Percentiles rank a stretch among this genome's conserved stretches.
Conservation (phyloP, 805 yeast species). For the Candida stauntonica region DNA sequence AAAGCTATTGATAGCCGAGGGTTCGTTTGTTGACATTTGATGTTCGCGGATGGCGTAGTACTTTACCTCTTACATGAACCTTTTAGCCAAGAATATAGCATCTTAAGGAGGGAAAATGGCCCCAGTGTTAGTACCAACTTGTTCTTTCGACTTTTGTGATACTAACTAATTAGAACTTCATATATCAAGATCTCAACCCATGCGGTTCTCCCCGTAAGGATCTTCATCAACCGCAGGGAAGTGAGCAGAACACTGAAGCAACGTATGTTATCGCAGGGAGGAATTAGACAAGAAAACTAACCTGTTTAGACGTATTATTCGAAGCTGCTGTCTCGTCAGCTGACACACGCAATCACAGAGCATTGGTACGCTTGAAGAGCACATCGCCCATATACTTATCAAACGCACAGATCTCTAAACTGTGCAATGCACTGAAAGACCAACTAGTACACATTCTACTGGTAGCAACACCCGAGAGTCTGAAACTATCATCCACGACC, state of each 20-base stretch:
- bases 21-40: too few relatives aligned
- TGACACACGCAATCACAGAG: constrained; percentile 17
- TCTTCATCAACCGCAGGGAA: constrained; percentile 19
- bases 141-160: too few relatives aligned
- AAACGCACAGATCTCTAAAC: constrained; percentile 18
- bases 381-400: constrained; percentile 18
- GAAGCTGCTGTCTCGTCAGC: constrained; percentile 22
- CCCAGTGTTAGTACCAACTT: constrained; percentile 16
- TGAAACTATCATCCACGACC: constrained; percentile 5
- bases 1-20: not conserved
- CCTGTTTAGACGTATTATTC: constrained; percentile 9
- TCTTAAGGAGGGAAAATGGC: too few relatives aligned
- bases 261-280: constrained; percentile 2
- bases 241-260: constrained; percentile 10
- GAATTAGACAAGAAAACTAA: too few relatives aligned
- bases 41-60: too few relatives aligned
- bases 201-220: constrained; percentile 13
- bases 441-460: constrained; percentile 13
- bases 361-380: constrained; percentile 15
- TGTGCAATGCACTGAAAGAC: constrained; percentile 14
- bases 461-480: constrained; percentile 13
- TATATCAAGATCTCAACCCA: constrained; percentile 12
- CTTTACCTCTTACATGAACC: too few relatives aligned
- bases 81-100: too few relatives aligned
- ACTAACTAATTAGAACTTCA: constrained; percentile 20